Conservation (phyloP, 768 basidiomycete species). For the Boletus subcaerulescens region DNA sequence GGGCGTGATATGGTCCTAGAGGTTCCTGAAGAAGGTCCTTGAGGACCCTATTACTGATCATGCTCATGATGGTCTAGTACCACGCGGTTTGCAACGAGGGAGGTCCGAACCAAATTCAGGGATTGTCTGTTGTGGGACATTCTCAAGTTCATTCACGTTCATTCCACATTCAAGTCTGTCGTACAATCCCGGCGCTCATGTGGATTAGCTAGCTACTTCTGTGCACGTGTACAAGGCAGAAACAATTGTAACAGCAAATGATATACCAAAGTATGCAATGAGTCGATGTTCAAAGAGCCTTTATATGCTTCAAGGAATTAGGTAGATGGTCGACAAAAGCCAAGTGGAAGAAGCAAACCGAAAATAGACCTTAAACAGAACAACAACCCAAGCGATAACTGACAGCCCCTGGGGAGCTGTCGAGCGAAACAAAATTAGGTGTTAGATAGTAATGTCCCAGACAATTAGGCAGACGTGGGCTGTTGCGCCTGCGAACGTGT, state of each 20-base stretch:
- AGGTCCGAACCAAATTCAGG: neutral
- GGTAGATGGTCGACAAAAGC: constrained; percentile 25
- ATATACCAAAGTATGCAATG: constrained; percentile 28
- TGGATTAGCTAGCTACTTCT: constrained; percentile 24
- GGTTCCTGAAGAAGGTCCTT: constrained; percentile 25
- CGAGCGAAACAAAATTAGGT: constrained; percentile 1
- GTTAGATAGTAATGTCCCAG: constrained; percentile 19
- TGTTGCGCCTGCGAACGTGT: constrained; percentile 51
- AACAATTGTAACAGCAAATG: constrained; percentile 28
- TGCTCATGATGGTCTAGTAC: neutral
- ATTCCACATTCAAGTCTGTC: too few relatives aligned
- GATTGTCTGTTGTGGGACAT: too few relatives aligned
- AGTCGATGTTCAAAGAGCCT: constrained; percentile 19
- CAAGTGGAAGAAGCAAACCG: constrained; percentile 19
- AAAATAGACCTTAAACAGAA: constrained; percentile 31
- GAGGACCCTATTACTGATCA: constrained; percentile 18
- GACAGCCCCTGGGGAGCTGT: constrained; percentile 6
- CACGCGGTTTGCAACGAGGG: neutral
- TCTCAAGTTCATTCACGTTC: neutral
- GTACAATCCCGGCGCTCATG: neutral
- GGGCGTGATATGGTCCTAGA: constrained; percentile 31
- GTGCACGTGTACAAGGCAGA: constrained; percentile 27
- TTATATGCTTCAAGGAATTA: constrained; percentile 23
- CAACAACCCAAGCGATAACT: constrained; percentile 12
- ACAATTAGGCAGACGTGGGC: constrained; percentile 34